Evolutionary conservation across 257 asterid species (phyloP).

Genomic region (Nicotiana paniculata): DNA sequence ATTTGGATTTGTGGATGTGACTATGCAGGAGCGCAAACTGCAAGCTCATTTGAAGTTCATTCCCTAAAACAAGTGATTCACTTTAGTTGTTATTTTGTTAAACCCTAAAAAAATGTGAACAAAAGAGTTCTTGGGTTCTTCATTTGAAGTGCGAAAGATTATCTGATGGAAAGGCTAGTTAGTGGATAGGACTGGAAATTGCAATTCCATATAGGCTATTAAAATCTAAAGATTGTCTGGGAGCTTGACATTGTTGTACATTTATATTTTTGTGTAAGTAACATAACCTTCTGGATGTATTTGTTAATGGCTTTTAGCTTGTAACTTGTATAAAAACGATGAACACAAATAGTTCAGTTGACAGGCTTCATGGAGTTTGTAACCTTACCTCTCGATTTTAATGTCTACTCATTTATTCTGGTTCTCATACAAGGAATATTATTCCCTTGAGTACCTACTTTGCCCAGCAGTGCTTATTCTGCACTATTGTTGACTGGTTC

Average conservation of each 20-base stretch:
- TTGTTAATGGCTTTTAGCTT: not conserved
- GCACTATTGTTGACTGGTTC: not conserved
- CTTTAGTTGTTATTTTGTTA: not conserved
- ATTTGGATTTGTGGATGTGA: not conserved
- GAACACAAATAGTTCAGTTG: not conserved
- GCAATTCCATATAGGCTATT: not conserved
- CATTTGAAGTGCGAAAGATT: not conserved
- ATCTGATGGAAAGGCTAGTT: not conserved
- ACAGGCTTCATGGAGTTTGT: not conserved
- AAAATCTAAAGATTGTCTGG: not conserved
- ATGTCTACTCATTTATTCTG: not conserved
- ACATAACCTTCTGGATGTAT: not conserved
- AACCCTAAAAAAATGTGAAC: not conserved
- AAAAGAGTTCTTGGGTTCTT: not conserved
- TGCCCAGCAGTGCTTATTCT: not conserved
- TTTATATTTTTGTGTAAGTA: not conserved
- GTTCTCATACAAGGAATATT: not conserved
- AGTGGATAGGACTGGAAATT: not conserved
- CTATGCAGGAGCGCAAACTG: not conserved
- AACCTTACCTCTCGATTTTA: not conserved
- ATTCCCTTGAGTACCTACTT: not conserved
- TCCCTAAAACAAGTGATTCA: not conserved
- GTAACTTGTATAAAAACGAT: not conserved
- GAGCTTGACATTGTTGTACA: not conserved
- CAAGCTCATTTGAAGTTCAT: slow-evolving; percentile 5